A percentile compares a stretch with the other conserved stretches of the same genome.
Conservation (phyloP, 208 protist species). For the Tetramitus jugosus region DNA sequence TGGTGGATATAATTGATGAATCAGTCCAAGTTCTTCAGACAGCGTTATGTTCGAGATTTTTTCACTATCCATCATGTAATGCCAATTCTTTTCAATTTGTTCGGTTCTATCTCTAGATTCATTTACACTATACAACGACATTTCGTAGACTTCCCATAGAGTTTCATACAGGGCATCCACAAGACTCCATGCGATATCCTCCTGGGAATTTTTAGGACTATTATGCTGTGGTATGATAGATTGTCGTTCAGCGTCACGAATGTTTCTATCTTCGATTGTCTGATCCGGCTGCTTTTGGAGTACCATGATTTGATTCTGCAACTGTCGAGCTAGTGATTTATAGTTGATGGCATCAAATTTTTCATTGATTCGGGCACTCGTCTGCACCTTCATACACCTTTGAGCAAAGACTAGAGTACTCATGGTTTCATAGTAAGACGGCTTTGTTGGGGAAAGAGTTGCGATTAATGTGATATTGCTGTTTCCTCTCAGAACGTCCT, state of each 20-base stretch:
- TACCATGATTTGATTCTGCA: slow-evolving; percentile 7
- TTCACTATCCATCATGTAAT: neutral
- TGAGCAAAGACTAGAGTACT: slow-evolving; percentile 16
- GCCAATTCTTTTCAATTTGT: neutral
- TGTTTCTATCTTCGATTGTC: no score
- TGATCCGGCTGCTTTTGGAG: neutral
- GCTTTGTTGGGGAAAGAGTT: neutral
- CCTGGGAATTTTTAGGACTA: no score
- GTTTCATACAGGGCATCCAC: neutral
- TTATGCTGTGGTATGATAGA: no score
- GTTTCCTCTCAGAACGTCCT: slow-evolving; percentile 25
- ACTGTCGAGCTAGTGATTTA: neutral
- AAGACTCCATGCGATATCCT: neutral
- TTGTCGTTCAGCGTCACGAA: no score
- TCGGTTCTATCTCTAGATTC: neutral
- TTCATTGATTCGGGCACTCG: slow-evolving; percentile 8
- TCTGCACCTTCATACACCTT: slow-evolving; percentile 3
- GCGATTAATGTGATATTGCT: slow-evolving; percentile 20
- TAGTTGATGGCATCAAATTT: neutral
- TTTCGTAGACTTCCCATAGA: neutral
- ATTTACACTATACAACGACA: neutral
- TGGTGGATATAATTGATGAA: neutral
- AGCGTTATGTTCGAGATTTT: neutral
- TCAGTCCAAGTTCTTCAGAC: neutral
- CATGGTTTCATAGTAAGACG: neutral